A percentile compares a stretch with the other conserved stretches of the same genome.
Conservation (phyloP, 345 rosid genomes). For the Gossypium australe region DNA sequence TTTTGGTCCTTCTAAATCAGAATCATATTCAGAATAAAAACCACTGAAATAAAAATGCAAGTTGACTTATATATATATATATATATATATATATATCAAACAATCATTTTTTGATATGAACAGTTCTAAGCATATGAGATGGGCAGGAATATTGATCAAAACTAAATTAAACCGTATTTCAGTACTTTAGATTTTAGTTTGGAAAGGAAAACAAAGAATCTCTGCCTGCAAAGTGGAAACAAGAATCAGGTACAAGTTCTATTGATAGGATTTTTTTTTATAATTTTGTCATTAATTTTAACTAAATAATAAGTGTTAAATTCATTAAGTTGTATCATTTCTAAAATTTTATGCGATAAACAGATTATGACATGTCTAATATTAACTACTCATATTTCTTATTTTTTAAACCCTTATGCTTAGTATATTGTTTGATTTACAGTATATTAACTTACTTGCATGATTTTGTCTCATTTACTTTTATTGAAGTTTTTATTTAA, state of each 20-base stretch:
- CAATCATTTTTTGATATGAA: neutral
- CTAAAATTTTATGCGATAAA: too few relatives aligned
- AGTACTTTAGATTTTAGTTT: neutral
- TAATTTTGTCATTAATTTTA: too few relatives aligned
- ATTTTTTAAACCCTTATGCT: too few relatives aligned
- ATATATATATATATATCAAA: neutral
- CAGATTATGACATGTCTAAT: too few relatives aligned
- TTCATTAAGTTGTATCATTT: too few relatives aligned
- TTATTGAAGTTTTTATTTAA: too few relatives aligned
- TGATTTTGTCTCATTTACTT: too few relatives aligned
- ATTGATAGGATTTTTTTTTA: neutral
- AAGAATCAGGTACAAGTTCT: neutral
- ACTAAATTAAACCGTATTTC: neutral
- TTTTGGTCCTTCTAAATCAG: neutral
- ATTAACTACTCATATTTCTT: too few relatives aligned
- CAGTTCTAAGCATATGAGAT: neutral
- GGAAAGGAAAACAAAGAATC: neutral
- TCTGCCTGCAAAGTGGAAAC: neutral
- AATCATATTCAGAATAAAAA: neutral
- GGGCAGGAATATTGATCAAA: neutral
- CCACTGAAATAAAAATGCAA: neutral
- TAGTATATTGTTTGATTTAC: too few relatives aligned
- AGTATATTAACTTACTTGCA: too few relatives aligned
- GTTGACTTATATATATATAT: neutral
- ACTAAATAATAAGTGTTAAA: too few relatives aligned